phyloP scores from a whole-genome alignment of 2,329 filamentous ascomycete species.

The Phaeosphaeriaceae sp. region DNA sequence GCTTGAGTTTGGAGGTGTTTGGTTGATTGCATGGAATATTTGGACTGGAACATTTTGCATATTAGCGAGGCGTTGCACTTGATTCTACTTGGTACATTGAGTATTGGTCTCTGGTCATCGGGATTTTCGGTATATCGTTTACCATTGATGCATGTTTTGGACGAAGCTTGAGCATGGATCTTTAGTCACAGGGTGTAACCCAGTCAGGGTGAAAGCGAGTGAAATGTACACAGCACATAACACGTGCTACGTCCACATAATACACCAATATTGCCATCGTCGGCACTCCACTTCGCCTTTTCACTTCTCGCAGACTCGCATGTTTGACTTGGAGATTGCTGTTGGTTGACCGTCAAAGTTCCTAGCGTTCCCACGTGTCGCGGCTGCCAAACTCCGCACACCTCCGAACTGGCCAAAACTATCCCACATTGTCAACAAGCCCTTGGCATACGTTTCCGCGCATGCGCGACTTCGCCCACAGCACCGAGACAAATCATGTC shows the following conservation, averaged over 20 bases:
- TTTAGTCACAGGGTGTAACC: not conserved
- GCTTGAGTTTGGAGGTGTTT: conserved; percentile 10
- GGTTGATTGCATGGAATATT: not conserved
- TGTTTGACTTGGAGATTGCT: too few relatives aligned
- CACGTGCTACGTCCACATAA: not conserved
- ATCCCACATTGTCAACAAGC: conserved; percentile 14
- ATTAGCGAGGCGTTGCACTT: conserved; percentile 5
- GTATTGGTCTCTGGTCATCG: not conserved
- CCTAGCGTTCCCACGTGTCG: conserved; percentile 3
- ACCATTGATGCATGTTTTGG: not conserved
- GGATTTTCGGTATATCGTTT: not conserved
- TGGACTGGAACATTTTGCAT: not conserved
- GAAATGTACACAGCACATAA: not conserved
- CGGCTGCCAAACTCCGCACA: conserved; percentile 26
- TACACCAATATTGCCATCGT: not conserved
- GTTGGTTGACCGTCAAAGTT: not conserved
- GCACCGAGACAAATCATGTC: conserved; percentile 38
- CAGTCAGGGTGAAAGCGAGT: not conserved
- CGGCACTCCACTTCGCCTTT: not conserved
- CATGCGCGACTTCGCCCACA: conserved; percentile 39
- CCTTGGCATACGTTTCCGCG: conserved; percentile 30
- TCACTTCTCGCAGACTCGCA: not conserved
- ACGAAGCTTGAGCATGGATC: not conserved
- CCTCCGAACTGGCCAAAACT: conserved; percentile 20
- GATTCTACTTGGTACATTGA: not conserved